Evolutionary conservation across 306 rosid genomes (phyloP), one percentile per base, ranked within the genome.

Genomic region (Corylus americana): DNA sequence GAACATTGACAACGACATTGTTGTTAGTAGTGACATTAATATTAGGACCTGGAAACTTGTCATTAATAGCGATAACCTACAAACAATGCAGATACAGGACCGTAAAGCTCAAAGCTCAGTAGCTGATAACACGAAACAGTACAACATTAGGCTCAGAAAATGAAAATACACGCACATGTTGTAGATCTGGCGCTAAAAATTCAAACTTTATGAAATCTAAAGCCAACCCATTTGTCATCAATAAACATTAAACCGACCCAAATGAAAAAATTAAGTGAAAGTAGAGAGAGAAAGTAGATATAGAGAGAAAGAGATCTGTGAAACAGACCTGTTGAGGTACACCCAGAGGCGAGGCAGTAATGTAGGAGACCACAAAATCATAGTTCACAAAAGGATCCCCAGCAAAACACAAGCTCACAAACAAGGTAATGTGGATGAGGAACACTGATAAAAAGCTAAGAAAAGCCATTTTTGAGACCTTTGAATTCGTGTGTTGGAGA

Each of bases 41-140:
- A 73, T 80, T 64, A 82, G 98, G 97, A 81, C 97, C 98, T 5
- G 98, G 98, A 82, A 94, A 94, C 74, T 88, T 80, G 11, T 76
- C 86, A 74, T 94, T 94, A 70, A 94, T 78, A 64, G 97, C 98
- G 85, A 94, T 94, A 63, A 94, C 98, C 98, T 94, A 82, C 71
- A 90, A 79, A 81, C 47, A 73, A 81, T 39, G 57, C 82, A 82
- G 29, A 87, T 44, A 45, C 71, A 14, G 71, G 79, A 35, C 44
- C 66, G 78, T 44, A 68, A 68, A 68, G 50, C 51, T 39, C 68
- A 35, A 69, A 77, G 71, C 44, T 58, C 20, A 48, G 67, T 42
- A 61, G 49, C 76, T 74, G 55, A 72, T 3, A 20, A 20, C 80
- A 73, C 64, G 79, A 70, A 79, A 71, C 50, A 59, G 39, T 73